Base-by-base conservation (phyloP, 371 early-diverging fungal genomes). In the Rhizopus arrhizus region DNA sequence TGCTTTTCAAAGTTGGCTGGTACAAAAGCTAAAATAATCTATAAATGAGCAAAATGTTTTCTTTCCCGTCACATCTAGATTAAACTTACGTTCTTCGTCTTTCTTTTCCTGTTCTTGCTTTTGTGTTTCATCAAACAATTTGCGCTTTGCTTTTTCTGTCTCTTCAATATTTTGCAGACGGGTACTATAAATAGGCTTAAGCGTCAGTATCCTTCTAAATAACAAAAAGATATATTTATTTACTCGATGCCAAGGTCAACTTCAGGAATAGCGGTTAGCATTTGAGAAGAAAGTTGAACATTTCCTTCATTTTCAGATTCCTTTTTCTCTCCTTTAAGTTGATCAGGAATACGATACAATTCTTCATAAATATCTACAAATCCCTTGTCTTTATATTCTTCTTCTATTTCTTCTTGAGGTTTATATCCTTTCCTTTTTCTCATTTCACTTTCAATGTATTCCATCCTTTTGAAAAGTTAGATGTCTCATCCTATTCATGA, bases 221-320 rank as follows among this genome's bases (percentile, higher is more conserved):
- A 15, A 6, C 9, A 6, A 43, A 29, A 48, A 10, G 3, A n/a
- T 40, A 33, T 15, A 33, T 9, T 22, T 9, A 73, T 78, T 62
- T 82, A 90, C 89, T 84, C 87, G 40, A 91, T 89, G 40, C 95
- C 97, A 3, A 96, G 77, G 69, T 95, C 95, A 4, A 95, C 92
- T 71, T 95, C 95, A 4, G 95, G 97, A 55, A 96, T 94, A 8
- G 94, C 91, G 7, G 95, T 93, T 38, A 96, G 68, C 95, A 96
- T 95, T 38, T 90, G 83, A 8, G 95, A 82, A 3, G 95, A 94
- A 36, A 91, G 71, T 43, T 93, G 90, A 2, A 94, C 91, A 62
- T 89, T 94, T 22, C 95, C 95, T 66, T 96, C 95, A 15, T 77
- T 74, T 29, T 90, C 84, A 0, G 83, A 83, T 61, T 85, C 85